These are phyloP conservation scores for Discostella pseudostelligera DNA, from an alignment of 108 stramenopile genomes.

Conservation along the genomic window DNA sequence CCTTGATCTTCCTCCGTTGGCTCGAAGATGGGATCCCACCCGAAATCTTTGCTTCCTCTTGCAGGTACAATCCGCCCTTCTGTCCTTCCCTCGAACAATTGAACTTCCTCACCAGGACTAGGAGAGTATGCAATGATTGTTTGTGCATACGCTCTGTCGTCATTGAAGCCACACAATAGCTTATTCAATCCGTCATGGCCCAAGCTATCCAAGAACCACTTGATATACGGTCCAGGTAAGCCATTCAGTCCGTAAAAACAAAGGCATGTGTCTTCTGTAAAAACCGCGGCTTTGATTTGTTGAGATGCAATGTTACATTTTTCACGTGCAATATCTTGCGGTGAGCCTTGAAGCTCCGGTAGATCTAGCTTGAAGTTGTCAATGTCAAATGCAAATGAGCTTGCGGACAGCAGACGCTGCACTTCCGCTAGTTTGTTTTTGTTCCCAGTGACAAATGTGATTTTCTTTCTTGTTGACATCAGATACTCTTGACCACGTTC, in stretches of 20 bases:
- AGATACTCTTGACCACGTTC: neutral
- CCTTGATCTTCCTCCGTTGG: constrained; percentile 56
- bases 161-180: constrained; percentile 70
- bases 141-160: constrained; percentile 87
- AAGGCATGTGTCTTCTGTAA: constrained; percentile 89
- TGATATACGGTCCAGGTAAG: constrained; percentile 93
- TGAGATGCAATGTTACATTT: constrained; percentile 80
- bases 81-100: constrained; percentile 59
- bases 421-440: constrained; percentile 92
- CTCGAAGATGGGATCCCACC: constrained; percentile 93
- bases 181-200: constrained; percentile 87
- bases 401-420: constrained; percentile 45
- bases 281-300: constrained; percentile 65
- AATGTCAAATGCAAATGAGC: constrained; percentile 40
- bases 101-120: constrained; percentile 71
- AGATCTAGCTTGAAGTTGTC: constrained; percentile 53
- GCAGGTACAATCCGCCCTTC: constrained; percentile 76
- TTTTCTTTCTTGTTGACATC: constrained; percentile 12
- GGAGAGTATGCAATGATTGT: constrained; percentile 84
- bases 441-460: constrained; percentile 93
- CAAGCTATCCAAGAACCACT: constrained; percentile 89
- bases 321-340: constrained; percentile 76
- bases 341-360: constrained; percentile 81
- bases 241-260: constrained; percentile 87
- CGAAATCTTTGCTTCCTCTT: constrained; percentile 78